Conservation (phyloP, 208 protist species). For the Leptomonas pyrrhocoris region DNA sequence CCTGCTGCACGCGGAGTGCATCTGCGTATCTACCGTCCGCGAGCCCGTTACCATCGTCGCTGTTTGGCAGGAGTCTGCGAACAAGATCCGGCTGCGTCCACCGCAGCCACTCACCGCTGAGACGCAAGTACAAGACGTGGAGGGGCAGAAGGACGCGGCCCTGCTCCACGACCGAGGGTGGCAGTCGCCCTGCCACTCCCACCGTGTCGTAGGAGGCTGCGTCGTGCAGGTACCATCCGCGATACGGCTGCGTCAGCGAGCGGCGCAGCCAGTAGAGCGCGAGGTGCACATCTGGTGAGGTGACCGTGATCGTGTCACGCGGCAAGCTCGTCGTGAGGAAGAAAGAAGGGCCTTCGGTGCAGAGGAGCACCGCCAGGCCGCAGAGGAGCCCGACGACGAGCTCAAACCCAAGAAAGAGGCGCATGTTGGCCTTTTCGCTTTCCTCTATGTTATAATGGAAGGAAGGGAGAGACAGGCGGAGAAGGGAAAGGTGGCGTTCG, state of each 20-base stretch:
- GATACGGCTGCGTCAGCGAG: conserved; percentile 15
- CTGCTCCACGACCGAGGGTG: conserved; percentile 3
- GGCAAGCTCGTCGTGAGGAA: not conserved
- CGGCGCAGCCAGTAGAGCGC: conserved; percentile 50
- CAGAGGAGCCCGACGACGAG: not conserved
- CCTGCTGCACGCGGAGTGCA: not conserved
- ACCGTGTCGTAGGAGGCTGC: conserved; percentile 2
- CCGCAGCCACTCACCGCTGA: conserved; percentile 21
- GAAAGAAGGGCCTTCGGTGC: not conserved
- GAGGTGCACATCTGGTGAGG: conserved; percentile 20
- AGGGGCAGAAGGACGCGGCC: conserved; percentile 45
- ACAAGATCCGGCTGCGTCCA: conserved; percentile 5
- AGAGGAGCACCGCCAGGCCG: not conserved
- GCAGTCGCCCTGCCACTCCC: conserved; percentile 5
- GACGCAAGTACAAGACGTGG: conserved; percentile 47
- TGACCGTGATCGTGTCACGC: too few relatives aligned
- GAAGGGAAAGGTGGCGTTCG: too few relatives aligned
- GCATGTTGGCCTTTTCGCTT: not conserved
- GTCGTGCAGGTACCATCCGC: conserved; percentile 40
- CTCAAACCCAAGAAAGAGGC: not conserved
- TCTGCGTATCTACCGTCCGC: not conserved
- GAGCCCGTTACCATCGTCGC: not conserved
- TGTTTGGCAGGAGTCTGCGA: not conserved
- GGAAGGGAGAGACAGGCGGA: too few relatives aligned
- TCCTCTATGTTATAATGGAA: too few relatives aligned